These are phyloP conservation scores for Limnanthes douglasii DNA, from an alignment of 345 rosid species.

Conservation along the genomic window DNA sequence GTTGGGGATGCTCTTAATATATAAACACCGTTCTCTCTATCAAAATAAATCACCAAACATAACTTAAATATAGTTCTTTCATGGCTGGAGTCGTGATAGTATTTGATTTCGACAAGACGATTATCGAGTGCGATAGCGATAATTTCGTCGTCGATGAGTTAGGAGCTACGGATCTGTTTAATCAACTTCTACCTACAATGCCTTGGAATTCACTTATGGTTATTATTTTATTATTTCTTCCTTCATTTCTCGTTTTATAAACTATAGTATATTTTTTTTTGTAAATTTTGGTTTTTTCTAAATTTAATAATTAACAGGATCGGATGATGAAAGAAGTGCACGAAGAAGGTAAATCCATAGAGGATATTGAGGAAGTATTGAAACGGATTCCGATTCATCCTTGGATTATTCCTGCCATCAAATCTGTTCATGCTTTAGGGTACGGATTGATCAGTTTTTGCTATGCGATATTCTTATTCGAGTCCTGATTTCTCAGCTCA, in stretches of 20 bases:
- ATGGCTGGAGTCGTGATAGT: constrained; percentile 31
- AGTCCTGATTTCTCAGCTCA: too few species aligned
- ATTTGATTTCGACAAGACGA: constrained; percentile 74
- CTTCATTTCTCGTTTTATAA: not conserved
- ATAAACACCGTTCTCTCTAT: too few species aligned
- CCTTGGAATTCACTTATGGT: constrained; percentile 85
- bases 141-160: constrained; percentile 60
- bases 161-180: constrained; percentile 47
- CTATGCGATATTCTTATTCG: too few species aligned
- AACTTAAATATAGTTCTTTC: too few species aligned
- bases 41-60: too few species aligned
- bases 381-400: constrained; percentile 48
- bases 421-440: constrained; percentile 74
- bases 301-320: too few species aligned
- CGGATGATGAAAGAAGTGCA: constrained; percentile 69
- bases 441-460: constrained; percentile 6
- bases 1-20: too few species aligned
- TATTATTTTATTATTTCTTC: constrained; percentile 1
- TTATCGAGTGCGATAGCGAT: constrained; percentile 59
- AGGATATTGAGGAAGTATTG: constrained; percentile 44
- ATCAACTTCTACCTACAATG: constrained; percentile 61
- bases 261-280: too few species aligned
- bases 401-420: constrained; percentile 45
- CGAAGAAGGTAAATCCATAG: constrained; percentile 35
- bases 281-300: too few species aligned